A percentile compares a stretch with the other conserved stretches of the same genome.
Conservation (phyloP, 2,329 filamentous ascomycete genomes). For the Sporothrix pseudoabietina region DNA sequence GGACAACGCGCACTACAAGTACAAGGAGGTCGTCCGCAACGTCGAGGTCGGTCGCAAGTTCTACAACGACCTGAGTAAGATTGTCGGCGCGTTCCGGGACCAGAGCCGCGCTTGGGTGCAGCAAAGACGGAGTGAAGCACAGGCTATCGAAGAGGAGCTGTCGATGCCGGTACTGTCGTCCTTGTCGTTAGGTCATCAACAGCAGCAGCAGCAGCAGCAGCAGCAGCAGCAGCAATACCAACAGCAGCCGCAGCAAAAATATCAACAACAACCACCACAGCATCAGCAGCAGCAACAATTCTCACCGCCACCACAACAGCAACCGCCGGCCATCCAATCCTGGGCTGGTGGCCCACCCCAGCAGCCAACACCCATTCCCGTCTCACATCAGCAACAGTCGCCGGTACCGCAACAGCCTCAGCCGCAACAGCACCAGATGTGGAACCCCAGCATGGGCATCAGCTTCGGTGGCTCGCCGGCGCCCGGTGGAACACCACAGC, state of each 20-base stretch:
- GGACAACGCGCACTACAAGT: slow-evolving; percentile 91
- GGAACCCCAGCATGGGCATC: slow-evolving; percentile 81
- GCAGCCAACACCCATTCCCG: slow-evolving; percentile 45
- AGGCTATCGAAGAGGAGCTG: slow-evolving; percentile 70
- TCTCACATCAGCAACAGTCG: neutral
- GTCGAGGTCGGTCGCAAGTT: slow-evolving; percentile 91
- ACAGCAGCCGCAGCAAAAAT: slow-evolving; percentile 28
- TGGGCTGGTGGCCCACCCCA: slow-evolving; percentile 59
- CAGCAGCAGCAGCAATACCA: neutral
- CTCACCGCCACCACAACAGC: slow-evolving; percentile 30
- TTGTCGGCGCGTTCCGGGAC: slow-evolving; percentile 81
- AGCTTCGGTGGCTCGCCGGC: slow-evolving; percentile 62
- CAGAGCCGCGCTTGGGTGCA: slow-evolving; percentile 76
- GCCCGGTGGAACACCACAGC: slow-evolving; percentile 34
- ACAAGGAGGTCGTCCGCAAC: slow-evolving; percentile 93
- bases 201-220: slow-evolving; percentile 35
- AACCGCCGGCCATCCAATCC: slow-evolving; percentile 57
- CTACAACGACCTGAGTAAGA: slow-evolving; percentile 91
- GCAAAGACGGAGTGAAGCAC: slow-evolving; percentile 77
- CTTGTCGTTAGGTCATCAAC: slow-evolving; percentile 41
- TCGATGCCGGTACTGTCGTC: slow-evolving; percentile 55
- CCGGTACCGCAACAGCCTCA: slow-evolving; percentile 24
- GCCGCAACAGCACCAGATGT: slow-evolving; percentile 51
- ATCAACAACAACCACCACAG: slow-evolving; percentile 35
- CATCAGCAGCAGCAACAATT: slow-evolving; percentile 38